These are phyloP conservation scores for Dipodascus geniculatus DNA, from an alignment of 805 yeast species.

Conservation along the genomic window DNA sequence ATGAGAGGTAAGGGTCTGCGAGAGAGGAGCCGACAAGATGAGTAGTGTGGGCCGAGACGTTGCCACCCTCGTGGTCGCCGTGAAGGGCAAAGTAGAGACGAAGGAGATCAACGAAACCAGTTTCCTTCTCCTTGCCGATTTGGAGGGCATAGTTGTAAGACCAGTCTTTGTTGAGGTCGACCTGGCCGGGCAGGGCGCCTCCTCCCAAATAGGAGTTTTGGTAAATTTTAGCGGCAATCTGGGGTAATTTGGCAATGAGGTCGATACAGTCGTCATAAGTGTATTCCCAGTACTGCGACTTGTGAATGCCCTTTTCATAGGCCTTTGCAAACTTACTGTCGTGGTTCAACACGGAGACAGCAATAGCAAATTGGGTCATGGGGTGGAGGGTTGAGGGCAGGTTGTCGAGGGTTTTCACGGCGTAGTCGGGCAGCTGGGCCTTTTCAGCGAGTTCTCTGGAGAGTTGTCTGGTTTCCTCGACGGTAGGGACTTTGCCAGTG, in stretches of 20 bases:
- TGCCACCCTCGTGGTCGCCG: constrained; percentile 79
- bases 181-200: constrained; percentile 38
- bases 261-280: constrained; percentile 60
- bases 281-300: constrained; percentile 64
- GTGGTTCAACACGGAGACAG: constrained; percentile 59
- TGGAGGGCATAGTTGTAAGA: constrained; percentile 56
- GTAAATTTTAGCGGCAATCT: constrained; percentile 64
- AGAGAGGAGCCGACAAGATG: constrained; percentile 76
- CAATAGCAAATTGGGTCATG: constrained; percentile 74
- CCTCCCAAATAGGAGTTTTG: constrained; percentile 49
- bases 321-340: constrained; percentile 62
- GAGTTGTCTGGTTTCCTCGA: constrained; percentile 42
- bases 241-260: constrained; percentile 63
- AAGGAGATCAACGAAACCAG: constrained; percentile 52
- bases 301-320: constrained; percentile 58
- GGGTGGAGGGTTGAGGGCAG: constrained; percentile 66
- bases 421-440: constrained; percentile 54
- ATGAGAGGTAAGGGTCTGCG: constrained; percentile 63
- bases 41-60: constrained; percentile 72
- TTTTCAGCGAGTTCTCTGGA: constrained; percentile 52
- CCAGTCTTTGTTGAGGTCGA: constrained; percentile 51
- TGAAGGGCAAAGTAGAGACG: constrained; percentile 65
- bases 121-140: constrained; percentile 42
- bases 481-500: constrained; percentile 63
- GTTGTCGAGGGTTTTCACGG: constrained; percentile 45